Percentiles rank a stretch among this genome's conserved stretches.
Conservation (phyloP, 148 eudicot genomes). For the Salicornia ramosissima region DNA sequence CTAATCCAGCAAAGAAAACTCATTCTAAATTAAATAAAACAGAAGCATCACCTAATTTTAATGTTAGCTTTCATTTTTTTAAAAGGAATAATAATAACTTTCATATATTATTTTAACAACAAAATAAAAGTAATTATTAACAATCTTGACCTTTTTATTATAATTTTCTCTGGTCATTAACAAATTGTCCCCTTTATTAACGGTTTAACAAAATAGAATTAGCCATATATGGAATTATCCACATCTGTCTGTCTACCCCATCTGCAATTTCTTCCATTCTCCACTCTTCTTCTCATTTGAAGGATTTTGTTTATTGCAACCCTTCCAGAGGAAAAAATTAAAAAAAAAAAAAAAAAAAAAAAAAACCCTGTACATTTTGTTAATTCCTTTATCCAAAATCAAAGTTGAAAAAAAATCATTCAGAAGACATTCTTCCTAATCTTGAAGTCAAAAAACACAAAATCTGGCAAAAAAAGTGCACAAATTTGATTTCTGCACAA, state of each 20-base stretch:
- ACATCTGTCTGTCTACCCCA: slow-evolving; percentile 8
- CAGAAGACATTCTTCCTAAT: too few species aligned
- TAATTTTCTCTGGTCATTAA: slow-evolving; percentile 15
- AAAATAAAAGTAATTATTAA: too few species aligned
- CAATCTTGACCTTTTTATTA: too few species aligned
- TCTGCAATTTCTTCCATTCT: not conserved
- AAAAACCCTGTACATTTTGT: not conserved
- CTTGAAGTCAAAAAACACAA: too few species aligned
- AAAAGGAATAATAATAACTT: too few species aligned
- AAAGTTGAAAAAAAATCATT: not conserved
- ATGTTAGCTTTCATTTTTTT: too few species aligned
- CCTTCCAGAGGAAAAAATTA: slow-evolving; percentile 3
- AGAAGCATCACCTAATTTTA: too few species aligned
- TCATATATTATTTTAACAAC: too few species aligned
- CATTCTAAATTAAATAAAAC: too few species aligned
- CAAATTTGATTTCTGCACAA: too few species aligned
- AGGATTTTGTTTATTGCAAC: slow-evolving; percentile 35
- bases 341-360: slow-evolving; percentile 6
- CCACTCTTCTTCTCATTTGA: slow-evolving; percentile 24
- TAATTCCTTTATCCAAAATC: not conserved
- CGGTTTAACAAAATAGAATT: slow-evolving; percentile 7
- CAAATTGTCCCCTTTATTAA: slow-evolving; percentile 7
- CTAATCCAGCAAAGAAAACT: too few species aligned
- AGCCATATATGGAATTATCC: slow-evolving; percentile 9
- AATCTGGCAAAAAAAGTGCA: too few species aligned